Conservation (phyloP, 2,329 filamentous ascomycete species). For the Ceratocystis cacaofunesta region DNA sequence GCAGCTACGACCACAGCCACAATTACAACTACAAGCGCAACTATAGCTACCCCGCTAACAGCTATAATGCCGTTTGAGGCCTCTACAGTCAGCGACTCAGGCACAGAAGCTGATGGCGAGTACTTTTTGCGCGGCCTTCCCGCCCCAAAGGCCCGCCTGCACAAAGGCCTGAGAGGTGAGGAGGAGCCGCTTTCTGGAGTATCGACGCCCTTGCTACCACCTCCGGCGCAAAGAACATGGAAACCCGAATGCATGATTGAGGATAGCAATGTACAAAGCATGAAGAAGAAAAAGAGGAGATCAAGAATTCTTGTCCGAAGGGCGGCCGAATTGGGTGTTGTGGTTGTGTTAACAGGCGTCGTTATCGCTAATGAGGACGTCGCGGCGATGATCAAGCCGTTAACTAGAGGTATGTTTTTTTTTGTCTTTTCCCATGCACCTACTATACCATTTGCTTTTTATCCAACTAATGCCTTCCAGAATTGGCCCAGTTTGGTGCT, state of each 20-base stretch:
- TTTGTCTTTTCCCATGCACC: too few relatives aligned
- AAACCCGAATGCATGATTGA: constrained; percentile 18
- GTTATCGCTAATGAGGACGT: constrained; percentile 34
- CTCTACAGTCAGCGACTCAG: constrained; percentile 54
- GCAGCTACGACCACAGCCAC: background rate
- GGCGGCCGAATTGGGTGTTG: constrained; percentile 36
- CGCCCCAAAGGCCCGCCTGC: constrained; percentile 54
- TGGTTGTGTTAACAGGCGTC: constrained; percentile 35
- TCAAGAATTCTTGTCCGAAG: constrained; percentile 39
- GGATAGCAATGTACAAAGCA: constrained; percentile 12
- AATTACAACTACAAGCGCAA: too few relatives aligned
- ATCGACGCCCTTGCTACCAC: constrained; percentile 40
- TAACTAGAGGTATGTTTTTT: background rate
- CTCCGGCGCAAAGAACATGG: constrained; percentile 27
- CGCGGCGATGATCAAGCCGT: background rate
- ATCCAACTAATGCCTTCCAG: constrained; percentile 23
- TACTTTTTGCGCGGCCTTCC: constrained; percentile 74
- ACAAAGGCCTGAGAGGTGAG: constrained; percentile 60
- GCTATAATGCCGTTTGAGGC: background rate
- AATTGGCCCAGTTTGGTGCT: constrained; percentile 28
- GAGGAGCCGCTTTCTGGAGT: constrained; percentile 40
- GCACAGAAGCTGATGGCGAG: constrained; percentile 91
- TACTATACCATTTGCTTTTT: background rate
- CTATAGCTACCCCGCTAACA: background rate
- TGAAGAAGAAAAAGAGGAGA: constrained; percentile 24